Conservation (phyloP, 2,329 filamentous ascomycete species). For the Thelonectria olida region DNA sequence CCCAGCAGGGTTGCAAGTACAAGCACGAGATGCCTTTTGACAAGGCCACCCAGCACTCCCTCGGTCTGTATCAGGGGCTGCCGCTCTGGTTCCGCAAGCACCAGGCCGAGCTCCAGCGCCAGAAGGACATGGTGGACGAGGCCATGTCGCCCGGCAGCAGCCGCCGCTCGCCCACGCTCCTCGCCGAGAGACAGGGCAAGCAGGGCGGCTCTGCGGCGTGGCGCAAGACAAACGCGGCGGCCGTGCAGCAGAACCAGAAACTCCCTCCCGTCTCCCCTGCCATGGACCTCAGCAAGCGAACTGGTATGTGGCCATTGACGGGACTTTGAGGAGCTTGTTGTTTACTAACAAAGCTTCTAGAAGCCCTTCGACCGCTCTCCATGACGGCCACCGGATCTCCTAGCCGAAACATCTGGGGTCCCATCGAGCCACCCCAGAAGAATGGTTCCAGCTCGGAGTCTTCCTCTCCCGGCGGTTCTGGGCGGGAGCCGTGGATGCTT, state of each 20-base stretch:
- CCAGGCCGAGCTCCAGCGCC: conserved; percentile 54
- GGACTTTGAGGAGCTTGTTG: background rate
- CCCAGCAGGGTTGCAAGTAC: conserved; percentile 86
- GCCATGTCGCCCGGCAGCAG: background rate
- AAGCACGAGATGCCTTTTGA: conserved; percentile 90
- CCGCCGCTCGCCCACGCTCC: background rate
- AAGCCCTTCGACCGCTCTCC: background rate
- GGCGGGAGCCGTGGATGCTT: conserved; percentile 1
- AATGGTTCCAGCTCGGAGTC: conserved; percentile 35
- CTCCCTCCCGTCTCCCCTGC: background rate
- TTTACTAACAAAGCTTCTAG: conserved; percentile 7
- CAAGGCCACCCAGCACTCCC: conserved; percentile 67
- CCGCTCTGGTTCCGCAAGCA: conserved; percentile 68
- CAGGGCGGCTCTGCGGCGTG: background rate
- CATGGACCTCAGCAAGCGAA: background rate
- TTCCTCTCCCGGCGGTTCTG: background rate
- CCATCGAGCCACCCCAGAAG: conserved; percentile 42
- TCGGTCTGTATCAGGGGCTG: conserved; percentile 77
- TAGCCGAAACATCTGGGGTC: conserved; percentile 40
- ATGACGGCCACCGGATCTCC: background rate
- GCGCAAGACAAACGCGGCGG: background rate
- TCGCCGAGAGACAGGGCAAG: background rate
- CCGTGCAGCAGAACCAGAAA: background rate
- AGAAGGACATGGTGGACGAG: conserved; percentile 13
- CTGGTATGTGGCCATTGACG: background rate